phyloP scores from a whole-genome alignment of 352 stramenopile genomes.

The Elongisporangium undulatum region DNA sequence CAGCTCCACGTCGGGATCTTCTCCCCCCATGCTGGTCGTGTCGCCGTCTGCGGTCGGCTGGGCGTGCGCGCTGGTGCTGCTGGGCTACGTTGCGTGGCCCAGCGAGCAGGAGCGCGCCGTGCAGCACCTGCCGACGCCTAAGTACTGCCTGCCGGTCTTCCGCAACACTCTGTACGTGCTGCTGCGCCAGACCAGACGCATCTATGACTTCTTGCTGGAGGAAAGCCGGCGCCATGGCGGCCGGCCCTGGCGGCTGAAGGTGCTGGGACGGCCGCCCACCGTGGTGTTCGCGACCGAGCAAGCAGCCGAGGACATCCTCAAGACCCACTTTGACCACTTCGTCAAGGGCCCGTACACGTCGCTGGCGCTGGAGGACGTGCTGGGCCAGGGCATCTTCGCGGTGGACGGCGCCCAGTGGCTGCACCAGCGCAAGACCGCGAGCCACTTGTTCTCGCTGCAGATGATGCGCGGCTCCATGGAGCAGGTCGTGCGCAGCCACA shows the following conservation, averaged over 20 bases:
- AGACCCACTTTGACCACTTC: slow-evolving; percentile 70
- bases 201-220: slow-evolving; percentile 58
- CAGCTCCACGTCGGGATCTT: background rate
- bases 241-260: slow-evolving; percentile 35
- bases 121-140: slow-evolving; percentile 19
- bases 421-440: slow-evolving; percentile 72
- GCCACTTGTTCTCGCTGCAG: slow-evolving; percentile 80
- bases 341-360: slow-evolving; percentile 48
- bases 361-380: slow-evolving; percentile 34
- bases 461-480: slow-evolving; percentile 55
- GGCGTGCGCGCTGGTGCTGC: slow-evolving; percentile 9
- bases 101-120: slow-evolving; percentile 21
- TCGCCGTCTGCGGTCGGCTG: background rate
- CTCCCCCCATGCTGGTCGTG: background rate
- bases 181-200: slow-evolving; percentile 29
- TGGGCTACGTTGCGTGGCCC: slow-evolving; percentile 19
- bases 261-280: slow-evolving; percentile 27
- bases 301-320: slow-evolving; percentile 50
- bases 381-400: slow-evolving; percentile 70
- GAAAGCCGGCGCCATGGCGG: slow-evolving; percentile 35
- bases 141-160: slow-evolving; percentile 34
- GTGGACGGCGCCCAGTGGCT: slow-evolving; percentile 61
- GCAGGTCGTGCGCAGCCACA: slow-evolving; percentile 29
- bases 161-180: slow-evolving; percentile 52
- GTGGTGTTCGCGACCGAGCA: slow-evolving; percentile 35